Evolutionary conservation across 805 yeast species (phyloP).

Genomic region (Metschnikowia baotianmanensis): DNA sequence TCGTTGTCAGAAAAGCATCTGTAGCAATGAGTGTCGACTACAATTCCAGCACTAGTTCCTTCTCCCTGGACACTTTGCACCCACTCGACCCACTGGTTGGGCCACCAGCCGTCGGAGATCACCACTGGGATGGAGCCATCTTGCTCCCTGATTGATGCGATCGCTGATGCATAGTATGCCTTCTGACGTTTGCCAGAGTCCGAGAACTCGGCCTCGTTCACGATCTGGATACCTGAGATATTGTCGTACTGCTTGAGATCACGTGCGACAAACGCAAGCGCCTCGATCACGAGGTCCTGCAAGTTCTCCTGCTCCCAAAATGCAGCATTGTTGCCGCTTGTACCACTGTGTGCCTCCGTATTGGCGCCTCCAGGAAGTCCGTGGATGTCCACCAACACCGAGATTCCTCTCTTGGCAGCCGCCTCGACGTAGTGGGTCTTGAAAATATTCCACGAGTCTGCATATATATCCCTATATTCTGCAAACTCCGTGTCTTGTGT

Average conservation of each 20-base stretch:
- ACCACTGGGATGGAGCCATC: conserved; percentile 64
- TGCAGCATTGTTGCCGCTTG: conserved; percentile 50
- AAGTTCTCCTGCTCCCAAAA: conserved; percentile 55
- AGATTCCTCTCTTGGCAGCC: conserved; percentile 63
- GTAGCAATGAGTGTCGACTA: conserved; percentile 83
- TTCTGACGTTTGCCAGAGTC: conserved; percentile 52
- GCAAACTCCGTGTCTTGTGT: conserved; percentile 63
- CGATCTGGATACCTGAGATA: conserved; percentile 78
- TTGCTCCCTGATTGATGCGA: conserved; percentile 52
- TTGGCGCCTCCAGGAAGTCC: conserved; percentile 94
- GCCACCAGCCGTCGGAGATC: conserved; percentile 95
- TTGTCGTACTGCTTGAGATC: conserved; percentile 62
- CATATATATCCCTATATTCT: conserved; percentile 53
- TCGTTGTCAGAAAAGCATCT: conserved; percentile 82
- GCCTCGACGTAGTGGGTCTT: conserved; percentile 50
- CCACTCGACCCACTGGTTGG: conserved; percentile 74
- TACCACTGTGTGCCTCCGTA: conserved; percentile 81
- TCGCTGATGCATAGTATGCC: conserved; percentile 64
- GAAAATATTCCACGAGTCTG: conserved; percentile 68
- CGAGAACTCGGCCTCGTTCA: conserved; percentile 76
- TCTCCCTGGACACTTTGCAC: conserved; percentile 42
- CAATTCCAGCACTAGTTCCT: conserved; percentile 49
- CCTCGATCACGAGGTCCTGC: conserved; percentile 46
- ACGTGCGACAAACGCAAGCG: conserved; percentile 57
- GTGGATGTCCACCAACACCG: conserved; percentile 80